Evolutionary conservation across 371 early-diverging fungal genomes (phyloP), one percentile per base, ranked within the genome.

Genomic region (Rhizopus sp.): DNA sequence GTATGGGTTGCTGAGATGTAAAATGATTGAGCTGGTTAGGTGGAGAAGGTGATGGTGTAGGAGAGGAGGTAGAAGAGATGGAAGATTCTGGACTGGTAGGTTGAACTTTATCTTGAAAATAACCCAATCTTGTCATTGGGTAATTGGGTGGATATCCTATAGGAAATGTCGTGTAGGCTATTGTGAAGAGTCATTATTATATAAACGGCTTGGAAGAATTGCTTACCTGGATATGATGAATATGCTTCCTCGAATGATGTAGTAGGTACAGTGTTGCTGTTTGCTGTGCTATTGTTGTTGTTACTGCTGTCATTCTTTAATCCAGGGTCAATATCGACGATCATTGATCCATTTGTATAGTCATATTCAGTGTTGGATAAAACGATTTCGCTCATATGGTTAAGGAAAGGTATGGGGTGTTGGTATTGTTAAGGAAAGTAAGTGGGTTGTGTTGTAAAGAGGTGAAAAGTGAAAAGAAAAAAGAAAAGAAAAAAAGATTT

Each of bases 1-100:
- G 23, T 23, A 53, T 53, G 16, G 50, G 16, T 34, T 41, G 50
- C 12, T 38, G n/a, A 13, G 52, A 30, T 44, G 40, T 33, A 23
- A 23, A 55, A 37, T 13, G 46, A 32, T 41, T 55, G 59, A 52
- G 30, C 53, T 16, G 33, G 59, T 23, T 45, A 40, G 53, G 44
- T 30, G 55, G 53, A 35, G 59, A 62, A 52, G 62, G 51, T 32
- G 63, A 45, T 29, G 63, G 60, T 38, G 65, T 32, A 33, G 77
- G 71, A 38, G 52, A 61, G 7, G 66, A 57, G 2, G 73, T 65
- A 29, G 62, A 60, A 33, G 75, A 75, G 12, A 65, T 63, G 10
- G 61, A 55, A n/a, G 76, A 70, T 50, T 74, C 75, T 7, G 75
- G 77, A 41, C 77, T 74, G 12, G 59, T 61, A 4, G 71, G 67